Base-by-base conservation (phyloP, 768 basidiomycete species). In the Pluteus cervinus region DNA sequence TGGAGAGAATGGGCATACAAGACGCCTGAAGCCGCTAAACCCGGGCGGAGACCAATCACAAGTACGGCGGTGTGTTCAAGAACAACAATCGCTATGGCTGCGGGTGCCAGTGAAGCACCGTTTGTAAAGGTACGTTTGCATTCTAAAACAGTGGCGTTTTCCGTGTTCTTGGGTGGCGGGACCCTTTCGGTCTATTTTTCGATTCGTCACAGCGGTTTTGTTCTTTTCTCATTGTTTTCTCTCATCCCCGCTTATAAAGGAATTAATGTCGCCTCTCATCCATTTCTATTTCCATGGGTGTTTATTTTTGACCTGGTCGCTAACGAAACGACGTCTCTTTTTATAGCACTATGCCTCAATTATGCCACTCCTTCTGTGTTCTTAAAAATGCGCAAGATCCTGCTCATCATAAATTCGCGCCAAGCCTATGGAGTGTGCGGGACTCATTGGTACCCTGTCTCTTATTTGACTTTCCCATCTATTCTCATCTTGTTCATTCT, bases 351-450 rank as follows among this genome's bases (percentile, higher is more conserved):
- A 89, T 50, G 53, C 71, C 6, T 65, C 76, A 3, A 83, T 90
- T 41, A 89, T 90, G 85, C 86, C 86, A 0, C 64, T 91, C 3
- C 56, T 91, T n/a, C 53, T 79, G 76, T 36, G 82, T 90, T 0
- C 68, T 93, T 30, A 63, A 73, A 14, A 83, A 85, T 30, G 82
- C 83, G 7, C 79, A 78, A 25, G 73, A 74, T 4, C 54, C 69
- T 1, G 79, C 81, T 33, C 80, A 84, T 53, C 70, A 16, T 80
- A 79, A 51, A 50, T 91, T 35, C 66, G 84, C 17, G 73, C 78
- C 24, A 88, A 90, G 52, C 85, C 86, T 1, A 90, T 93, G 85
- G 90, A 92, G 52, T 91, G 88, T 54, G 87, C 86, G 0, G 86
- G 86, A 7, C 63, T 89, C 16, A 83, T 89, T 41, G 89, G 89